Evolutionary conservation across 2,329 filamentous ascomycete genomes (phyloP).

Genomic region (Cytospora mali): DNA sequence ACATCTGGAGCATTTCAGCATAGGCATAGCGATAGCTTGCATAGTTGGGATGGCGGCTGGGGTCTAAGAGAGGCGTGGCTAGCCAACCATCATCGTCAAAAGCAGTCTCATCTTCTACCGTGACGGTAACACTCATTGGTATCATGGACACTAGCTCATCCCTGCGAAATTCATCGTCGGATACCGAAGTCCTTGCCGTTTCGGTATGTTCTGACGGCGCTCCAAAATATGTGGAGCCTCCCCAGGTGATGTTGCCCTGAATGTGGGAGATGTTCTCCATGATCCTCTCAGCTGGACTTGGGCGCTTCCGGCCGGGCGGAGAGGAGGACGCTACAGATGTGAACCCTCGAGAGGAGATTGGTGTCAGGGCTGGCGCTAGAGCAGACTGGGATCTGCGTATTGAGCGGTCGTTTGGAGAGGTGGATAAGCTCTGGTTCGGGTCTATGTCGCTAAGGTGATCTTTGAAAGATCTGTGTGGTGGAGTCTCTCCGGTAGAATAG

Average conservation of each 20-base stretch:
- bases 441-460: conserved; percentile 50
- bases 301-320: conserved; percentile 52
- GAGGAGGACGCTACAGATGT: conserved; percentile 45
- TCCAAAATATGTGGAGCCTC: conserved; percentile 47
- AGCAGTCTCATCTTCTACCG: conserved; percentile 62
- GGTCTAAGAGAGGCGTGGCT: conserved; percentile 59
- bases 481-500: conserved; percentile 65
- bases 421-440: conserved; percentile 57
- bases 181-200: conserved; percentile 53
- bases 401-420: conserved; percentile 59
- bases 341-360: conserved; percentile 54
- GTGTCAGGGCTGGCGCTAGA: conserved; percentile 57
- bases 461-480: conserved; percentile 52
- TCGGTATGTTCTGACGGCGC: conserved; percentile 48
- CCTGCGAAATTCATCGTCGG: conserved; percentile 54
- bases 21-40: conserved; percentile 66
- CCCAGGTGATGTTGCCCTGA: conserved; percentile 53
- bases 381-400: conserved; percentile 58
- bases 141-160: conserved; percentile 52
- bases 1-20: conserved; percentile 69
- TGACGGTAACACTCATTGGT: conserved; percentile 54
- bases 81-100: conserved; percentile 72
- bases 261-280: conserved; percentile 54
- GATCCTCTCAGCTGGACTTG: conserved; percentile 64
- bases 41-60: conserved; percentile 51